phyloP scores from a whole-genome alignment of 495 filamentous ascomycete species.

The Tuber brumale region DNA sequence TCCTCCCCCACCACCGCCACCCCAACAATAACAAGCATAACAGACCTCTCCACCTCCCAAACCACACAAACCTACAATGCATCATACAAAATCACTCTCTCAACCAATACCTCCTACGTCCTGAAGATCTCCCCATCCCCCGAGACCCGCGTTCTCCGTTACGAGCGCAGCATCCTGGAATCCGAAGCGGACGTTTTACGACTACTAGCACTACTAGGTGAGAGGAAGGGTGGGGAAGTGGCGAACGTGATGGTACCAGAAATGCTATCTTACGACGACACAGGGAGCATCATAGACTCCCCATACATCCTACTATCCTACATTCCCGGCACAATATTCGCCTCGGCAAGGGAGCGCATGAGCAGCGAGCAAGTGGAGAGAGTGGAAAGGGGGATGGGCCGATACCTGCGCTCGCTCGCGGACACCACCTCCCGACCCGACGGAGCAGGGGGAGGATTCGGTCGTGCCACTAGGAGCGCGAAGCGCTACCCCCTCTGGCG shows the following conservation, averaged over 20 bases:
- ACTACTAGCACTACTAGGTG: background rate
- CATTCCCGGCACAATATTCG: constrained; percentile 31
- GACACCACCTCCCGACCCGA: background rate
- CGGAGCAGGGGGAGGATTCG: background rate
- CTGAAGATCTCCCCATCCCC: constrained; percentile 39
- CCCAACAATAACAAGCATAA: background rate
- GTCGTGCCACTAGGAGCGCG: constrained; percentile 12
- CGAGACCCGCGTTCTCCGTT: constrained; percentile 28
- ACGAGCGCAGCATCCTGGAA: constrained; percentile 25
- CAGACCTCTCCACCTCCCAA: background rate
- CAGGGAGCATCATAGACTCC: constrained; percentile 25
- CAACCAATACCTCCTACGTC: constrained; percentile 20
- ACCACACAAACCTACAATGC: constrained; percentile 16
- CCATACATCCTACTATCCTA: constrained; percentile 35
- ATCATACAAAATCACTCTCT: constrained; percentile 31
- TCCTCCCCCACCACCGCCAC: background rate
- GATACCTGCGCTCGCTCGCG: constrained; percentile 19
- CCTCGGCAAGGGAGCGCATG: background rate
- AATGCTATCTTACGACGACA: constrained; percentile 27
- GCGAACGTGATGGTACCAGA: constrained; percentile 13
- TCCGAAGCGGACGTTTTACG: constrained; percentile 28
- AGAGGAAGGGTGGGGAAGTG: too few relatives aligned
- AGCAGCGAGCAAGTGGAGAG: background rate
- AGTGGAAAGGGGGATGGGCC: constrained; percentile 7
- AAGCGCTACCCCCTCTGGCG: constrained; percentile 51